phyloP scores from a whole-genome alignment of 2,329 filamentous ascomycete genomes.

The Microsporum canis region DNA sequence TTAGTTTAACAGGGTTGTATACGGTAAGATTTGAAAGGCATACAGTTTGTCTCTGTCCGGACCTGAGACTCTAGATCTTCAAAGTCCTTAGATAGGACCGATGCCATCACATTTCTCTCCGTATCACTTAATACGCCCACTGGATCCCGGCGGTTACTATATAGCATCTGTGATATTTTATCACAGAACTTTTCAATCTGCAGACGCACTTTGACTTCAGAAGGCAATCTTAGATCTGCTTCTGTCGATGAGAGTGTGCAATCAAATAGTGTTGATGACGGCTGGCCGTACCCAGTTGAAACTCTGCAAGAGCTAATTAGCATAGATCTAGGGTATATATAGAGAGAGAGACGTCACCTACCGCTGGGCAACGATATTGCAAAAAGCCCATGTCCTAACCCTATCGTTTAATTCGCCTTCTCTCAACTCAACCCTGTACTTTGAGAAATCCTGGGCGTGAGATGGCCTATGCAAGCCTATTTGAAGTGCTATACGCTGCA shows the following conservation, averaged over 20 bases:
- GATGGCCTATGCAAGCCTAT: conserved; percentile 54
- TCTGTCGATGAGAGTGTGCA: conserved; percentile 43
- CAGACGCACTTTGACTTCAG: conserved; percentile 41
- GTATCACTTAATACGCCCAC: conserved; percentile 39
- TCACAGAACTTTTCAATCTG: conserved; percentile 50
- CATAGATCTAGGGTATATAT: neutral
- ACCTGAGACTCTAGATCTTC: conserved; percentile 44
- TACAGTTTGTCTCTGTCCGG: conserved; percentile 32
- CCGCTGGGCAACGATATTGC: conserved; percentile 58
- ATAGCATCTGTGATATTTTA: conserved; percentile 45
- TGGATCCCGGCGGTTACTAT: conserved; percentile 45
- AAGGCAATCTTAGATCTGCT: conserved; percentile 39
- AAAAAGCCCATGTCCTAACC: conserved; percentile 55
- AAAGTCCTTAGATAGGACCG: conserved; percentile 37
- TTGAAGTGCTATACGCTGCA: conserved; percentile 59
- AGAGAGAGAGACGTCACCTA: conserved; percentile 21
- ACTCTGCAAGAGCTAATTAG: conserved; percentile 35
- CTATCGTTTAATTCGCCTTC: conserved; percentile 54
- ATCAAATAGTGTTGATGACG: conserved; percentile 50
- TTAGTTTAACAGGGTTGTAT: neutral
- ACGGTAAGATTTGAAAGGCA: conserved; percentile 8
- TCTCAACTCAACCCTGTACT: conserved; percentile 42
- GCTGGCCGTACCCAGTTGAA: conserved; percentile 57
- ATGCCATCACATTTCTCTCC: conserved; percentile 36
- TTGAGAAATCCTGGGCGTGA: conserved; percentile 47